phyloP scores from a whole-genome alignment of 1,284 basidiomycete genomes.

The Phenoliferia sp. region DNA sequence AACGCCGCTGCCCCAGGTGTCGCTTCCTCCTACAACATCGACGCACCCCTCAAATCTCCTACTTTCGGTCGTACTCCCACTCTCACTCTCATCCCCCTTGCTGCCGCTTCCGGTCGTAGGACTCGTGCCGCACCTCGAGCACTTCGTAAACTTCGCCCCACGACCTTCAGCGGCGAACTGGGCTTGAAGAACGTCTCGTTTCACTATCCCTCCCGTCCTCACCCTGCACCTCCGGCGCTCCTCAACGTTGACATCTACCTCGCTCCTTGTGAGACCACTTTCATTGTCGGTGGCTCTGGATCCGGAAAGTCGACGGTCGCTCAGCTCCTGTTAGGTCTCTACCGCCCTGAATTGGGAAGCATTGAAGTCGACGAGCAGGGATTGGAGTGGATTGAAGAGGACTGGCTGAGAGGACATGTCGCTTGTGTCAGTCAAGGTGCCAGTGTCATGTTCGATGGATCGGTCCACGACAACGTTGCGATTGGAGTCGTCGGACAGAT shows the following conservation, averaged over 20 bases:
- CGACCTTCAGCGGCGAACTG: conserved; percentile 60
- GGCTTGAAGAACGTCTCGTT: conserved; percentile 71
- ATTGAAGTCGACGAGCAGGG: conserved; percentile 80
- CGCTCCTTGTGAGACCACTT: conserved; percentile 79
- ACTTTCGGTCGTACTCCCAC: conserved; percentile 5
- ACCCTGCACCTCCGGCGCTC: conserved; percentile 50
- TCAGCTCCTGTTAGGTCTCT: conserved; percentile 73
- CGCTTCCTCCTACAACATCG: neutral
- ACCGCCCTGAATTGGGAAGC: conserved; percentile 47
- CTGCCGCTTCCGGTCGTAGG: neutral
- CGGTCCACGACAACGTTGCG: conserved; percentile 82
- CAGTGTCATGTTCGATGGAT: conserved; percentile 72
- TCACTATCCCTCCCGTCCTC: conserved; percentile 76
- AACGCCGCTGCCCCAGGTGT: neutral
- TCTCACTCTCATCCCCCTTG: conserved; percentile 22
- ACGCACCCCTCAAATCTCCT: conserved; percentile 2
- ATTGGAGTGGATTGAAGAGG: conserved; percentile 65
- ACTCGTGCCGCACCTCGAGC: conserved; percentile 1
- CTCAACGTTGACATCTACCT: conserved; percentile 65
- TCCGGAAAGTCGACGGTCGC: conserved; percentile 91
- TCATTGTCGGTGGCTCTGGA: conserved; percentile 86
- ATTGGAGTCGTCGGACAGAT: conserved; percentile 60
- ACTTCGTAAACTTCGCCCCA: conserved; percentile 36
- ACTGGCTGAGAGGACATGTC: conserved; percentile 67
- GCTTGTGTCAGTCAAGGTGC: conserved; percentile 71